phyloP scores from a whole-genome alignment of 2,329 filamentous ascomycete genomes.

The Teratosphaeria epicoccoides region DNA sequence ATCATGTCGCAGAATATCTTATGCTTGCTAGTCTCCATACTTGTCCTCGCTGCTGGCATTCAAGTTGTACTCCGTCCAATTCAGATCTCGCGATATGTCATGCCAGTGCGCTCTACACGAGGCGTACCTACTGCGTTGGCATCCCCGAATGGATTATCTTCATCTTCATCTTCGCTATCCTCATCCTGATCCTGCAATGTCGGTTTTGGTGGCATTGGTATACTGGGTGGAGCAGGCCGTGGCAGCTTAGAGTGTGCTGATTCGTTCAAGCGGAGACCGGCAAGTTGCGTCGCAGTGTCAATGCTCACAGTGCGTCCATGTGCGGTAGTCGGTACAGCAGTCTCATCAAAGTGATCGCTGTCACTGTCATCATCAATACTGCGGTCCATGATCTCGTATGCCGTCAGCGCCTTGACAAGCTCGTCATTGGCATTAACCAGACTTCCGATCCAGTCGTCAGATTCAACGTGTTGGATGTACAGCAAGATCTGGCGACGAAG shows the following conservation, averaged over 20 bases:
- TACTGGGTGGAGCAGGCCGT: constrained; percentile 31
- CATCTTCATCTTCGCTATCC: constrained; percentile 58
- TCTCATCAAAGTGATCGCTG: constrained; percentile 47
- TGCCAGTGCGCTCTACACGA: constrained; percentile 30
- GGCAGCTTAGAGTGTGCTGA: constrained; percentile 37
- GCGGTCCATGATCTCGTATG: constrained; percentile 85
- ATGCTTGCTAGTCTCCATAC: not conserved
- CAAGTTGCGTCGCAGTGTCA: constrained; percentile 33
- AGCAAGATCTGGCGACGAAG: constrained; percentile 75
- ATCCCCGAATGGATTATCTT: constrained; percentile 82
- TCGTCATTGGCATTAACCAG: constrained; percentile 91
- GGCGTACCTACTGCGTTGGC: constrained; percentile 58
- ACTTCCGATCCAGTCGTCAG: constrained; percentile 82
- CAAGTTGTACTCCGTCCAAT: not conserved
- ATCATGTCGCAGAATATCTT: not conserved
- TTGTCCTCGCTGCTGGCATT: not conserved
- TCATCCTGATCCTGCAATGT: constrained; percentile 32
- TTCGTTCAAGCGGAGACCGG: constrained; percentile 32
- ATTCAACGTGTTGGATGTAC: constrained; percentile 86
- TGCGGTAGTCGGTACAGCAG: constrained; percentile 5
- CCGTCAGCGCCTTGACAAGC: constrained; percentile 85
- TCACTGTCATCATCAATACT: constrained; percentile 66
- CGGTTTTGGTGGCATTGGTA: constrained; percentile 28
- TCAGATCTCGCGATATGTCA: constrained; percentile 24
- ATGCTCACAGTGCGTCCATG: constrained; percentile 5